Conservation (phyloP, 805 yeast species). For the Wickerhamiella vanderwaltii region DNA sequence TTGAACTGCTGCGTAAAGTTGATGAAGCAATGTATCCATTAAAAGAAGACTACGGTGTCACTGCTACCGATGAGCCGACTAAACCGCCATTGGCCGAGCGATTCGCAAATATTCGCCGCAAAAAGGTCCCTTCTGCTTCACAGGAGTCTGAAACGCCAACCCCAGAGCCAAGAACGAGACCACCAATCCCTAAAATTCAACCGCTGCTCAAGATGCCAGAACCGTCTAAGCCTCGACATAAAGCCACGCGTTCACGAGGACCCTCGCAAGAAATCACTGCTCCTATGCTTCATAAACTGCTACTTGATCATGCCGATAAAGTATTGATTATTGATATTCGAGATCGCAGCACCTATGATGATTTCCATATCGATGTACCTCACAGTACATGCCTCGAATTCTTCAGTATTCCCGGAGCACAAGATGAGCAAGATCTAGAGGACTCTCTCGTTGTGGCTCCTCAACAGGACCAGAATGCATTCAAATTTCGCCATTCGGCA, state of each 20-base stretch:
- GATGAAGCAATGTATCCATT: conserved; percentile 3
- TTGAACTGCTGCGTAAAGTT: conserved; percentile 3
- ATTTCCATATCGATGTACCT: conserved; percentile 47
- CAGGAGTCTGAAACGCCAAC: neutral
- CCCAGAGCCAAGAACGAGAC: neutral
- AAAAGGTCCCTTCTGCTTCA: neutral
- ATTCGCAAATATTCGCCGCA: conserved; percentile 1
- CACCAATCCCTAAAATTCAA: neutral
- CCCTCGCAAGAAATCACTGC: neutral
- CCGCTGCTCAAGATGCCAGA: neutral
- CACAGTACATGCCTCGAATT: conserved; percentile 72
- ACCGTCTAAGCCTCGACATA: neutral
- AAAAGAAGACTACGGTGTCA: neutral
- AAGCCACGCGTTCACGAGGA: neutral
- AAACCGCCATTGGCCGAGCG: neutral
- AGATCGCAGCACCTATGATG: conserved; percentile 44
- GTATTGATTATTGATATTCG: conserved; percentile 65
- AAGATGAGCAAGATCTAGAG: conserved; percentile 57
- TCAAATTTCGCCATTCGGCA: conserved; percentile 41
- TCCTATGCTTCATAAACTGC: conserved; percentile 5
- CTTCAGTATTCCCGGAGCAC: conserved; percentile 36
- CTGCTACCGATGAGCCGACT: neutral
- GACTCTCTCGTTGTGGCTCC: conserved; percentile 47
- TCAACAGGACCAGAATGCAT: conserved; percentile 40
- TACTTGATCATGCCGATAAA: conserved; percentile 8